Conservation (phyloP, 2,329 filamentous ascomycete genomes). For the Cercospora beticola region DNA sequence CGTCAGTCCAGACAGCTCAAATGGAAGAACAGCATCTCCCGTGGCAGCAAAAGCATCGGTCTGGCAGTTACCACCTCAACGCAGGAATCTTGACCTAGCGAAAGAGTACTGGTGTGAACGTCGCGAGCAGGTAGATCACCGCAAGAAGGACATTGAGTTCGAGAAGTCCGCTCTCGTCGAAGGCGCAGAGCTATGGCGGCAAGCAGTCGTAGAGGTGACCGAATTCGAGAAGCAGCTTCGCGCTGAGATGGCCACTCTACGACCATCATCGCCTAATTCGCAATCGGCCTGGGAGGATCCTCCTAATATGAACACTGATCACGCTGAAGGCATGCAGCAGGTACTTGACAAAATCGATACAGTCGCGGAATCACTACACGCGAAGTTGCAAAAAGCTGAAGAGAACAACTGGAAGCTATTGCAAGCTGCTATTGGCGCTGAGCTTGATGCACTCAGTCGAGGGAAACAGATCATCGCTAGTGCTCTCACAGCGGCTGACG, state of each 20-base stretch:
- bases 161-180: conserved; percentile 67
- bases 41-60: conserved; percentile 29
- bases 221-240: conserved; percentile 66
- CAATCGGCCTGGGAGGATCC: conserved; percentile 35
- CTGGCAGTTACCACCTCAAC: conserved; percentile 59
- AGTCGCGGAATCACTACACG: conserved; percentile 57
- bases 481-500: conserved; percentile 30
- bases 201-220: conserved; percentile 58
- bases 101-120: conserved; percentile 69
- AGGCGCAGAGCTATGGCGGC: conserved; percentile 66
- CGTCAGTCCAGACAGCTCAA: conserved; percentile 17
- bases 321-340: conserved; percentile 31
- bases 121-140: conserved; percentile 55
- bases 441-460: conserved; percentile 65
- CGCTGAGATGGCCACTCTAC: conserved; percentile 50
- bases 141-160: conserved; percentile 57
- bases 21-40: conserved; percentile 13
- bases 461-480: conserved; percentile 58
- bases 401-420: conserved; percentile 69
- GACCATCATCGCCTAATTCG: conserved; percentile 24
- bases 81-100: conserved; percentile 69
- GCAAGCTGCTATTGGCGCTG: conserved; percentile 72
- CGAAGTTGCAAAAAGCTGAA: conserved; percentile 57
- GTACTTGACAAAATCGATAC: conserved; percentile 57
- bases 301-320: conserved; percentile 18